These are phyloP conservation scores for Vigna unguiculata DNA, from an alignment of 306 rosid genomes.

Conservation along the genomic window DNA sequence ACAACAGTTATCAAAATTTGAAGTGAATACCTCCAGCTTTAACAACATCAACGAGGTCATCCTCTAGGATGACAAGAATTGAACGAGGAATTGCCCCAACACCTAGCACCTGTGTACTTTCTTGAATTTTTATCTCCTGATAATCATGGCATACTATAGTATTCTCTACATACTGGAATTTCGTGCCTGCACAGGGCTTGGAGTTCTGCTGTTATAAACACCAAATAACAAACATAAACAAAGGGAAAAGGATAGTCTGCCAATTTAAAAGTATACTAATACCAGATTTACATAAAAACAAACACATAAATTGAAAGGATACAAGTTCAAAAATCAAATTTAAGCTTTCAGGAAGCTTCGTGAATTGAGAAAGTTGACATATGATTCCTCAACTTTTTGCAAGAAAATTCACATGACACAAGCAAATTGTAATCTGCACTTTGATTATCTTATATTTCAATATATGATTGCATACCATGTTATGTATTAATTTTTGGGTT, in stretches of 20 bases:
- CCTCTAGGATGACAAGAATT: constrained; percentile 81
- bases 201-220: constrained; percentile 58
- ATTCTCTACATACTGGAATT: constrained; percentile 75
- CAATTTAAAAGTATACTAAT: constrained; percentile 6
- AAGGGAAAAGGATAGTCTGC: constrained; percentile 21
- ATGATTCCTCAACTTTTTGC: constrained; percentile 22
- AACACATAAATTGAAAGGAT: constrained; percentile 26
- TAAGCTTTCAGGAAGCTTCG: constrained; percentile 16
- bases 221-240: constrained; percentile 34
- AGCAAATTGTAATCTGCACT: constrained; percentile 26
- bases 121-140: constrained; percentile 96
- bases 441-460: constrained; percentile 29
- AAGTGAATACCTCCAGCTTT: constrained; percentile 91
- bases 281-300: constrained; percentile 24
- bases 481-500: neutral
- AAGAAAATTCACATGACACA: constrained; percentile 35
- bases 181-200: constrained; percentile 76
- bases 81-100: constrained; percentile 98
- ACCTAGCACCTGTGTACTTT: constrained; percentile 84
- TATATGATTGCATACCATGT: constrained; percentile 29
- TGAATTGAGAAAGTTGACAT: constrained; percentile 30
- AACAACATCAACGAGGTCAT: constrained; percentile 91
- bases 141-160: constrained; percentile 89
- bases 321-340: constrained; percentile 35
- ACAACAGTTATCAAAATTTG: constrained; percentile 20